These are phyloP conservation scores for Chaetomium olivaceum DNA, from an alignment of 2,329 filamentous ascomycete genomes.

Conservation along the genomic window DNA sequence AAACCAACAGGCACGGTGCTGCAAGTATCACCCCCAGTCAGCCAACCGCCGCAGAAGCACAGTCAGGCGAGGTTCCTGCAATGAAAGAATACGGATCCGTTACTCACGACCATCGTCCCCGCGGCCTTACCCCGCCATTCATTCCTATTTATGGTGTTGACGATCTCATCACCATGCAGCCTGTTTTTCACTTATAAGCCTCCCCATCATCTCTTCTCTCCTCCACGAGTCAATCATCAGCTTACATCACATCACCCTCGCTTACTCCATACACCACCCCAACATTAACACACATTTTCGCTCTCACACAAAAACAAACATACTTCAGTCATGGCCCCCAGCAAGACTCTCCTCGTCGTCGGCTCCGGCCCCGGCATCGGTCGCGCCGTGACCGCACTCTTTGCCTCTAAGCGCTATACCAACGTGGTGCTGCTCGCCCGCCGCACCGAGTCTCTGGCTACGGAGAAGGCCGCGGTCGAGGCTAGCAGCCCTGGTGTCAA, in stretches of 20 bases:
- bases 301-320: not conserved
- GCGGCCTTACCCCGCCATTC: not conserved
- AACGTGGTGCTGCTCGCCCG: conserved; percentile 52
- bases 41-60: not conserved
- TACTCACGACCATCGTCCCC: not conserved
- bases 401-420: conserved; percentile 46
- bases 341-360: conserved; percentile 41
- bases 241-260: not conserved
- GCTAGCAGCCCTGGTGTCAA: conserved; percentile 34
- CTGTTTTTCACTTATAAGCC: not conserved
- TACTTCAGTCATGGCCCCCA: conserved; percentile 13
- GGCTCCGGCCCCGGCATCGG: conserved; percentile 53
- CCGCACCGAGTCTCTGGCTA: conserved; percentile 42
- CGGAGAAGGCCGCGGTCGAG: conserved; percentile 44
- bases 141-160: not conserved
- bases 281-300: not conserved
- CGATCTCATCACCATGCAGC: not conserved
- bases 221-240: not conserved
- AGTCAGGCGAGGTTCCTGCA: not conserved
- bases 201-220: not conserved
- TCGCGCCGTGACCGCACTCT: conserved; percentile 42
- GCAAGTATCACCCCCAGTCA: not conserved
- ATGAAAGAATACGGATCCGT: not conserved
- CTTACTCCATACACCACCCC: not conserved
- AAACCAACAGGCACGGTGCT: not conserved